Evolutionary conservation across 176 grass and related monocot species (phyloP), one percentile per base, ranked within the genome.

Genomic region (Thinopyrum elongatum): DNA sequence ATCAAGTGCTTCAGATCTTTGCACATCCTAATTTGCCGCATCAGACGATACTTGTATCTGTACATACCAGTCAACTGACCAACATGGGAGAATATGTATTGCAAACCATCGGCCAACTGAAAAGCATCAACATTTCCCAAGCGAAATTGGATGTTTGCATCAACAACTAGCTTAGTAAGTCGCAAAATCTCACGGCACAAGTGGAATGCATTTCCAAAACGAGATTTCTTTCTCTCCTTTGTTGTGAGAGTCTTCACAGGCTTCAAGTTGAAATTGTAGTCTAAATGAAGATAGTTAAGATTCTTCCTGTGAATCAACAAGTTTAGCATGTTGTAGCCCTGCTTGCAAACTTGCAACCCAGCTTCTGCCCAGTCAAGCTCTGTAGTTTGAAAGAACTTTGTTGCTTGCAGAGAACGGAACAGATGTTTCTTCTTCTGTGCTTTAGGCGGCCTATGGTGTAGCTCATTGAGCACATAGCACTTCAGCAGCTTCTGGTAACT

Each of bases 131-230:
- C 97, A 86, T 98, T 98, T 74, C 97, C 97, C 74, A 98, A 86
- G 29, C 97, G 92, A 55, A 98, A 98, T 83, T 98, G 97, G 39
- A 98, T 93, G 77, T 98, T 98, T 49, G 97, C 97, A 94, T 98
- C 97, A 82, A 98, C 92, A 36, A 98, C 97, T 67, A 98, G 74
- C 82, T 98, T 98, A 31, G 97, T 98, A 78, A 98, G 90, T 74
- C 97, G 92, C 55, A 98, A 90, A 79, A 98, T 98, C 82, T 98
- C 97, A 91, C 92, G 92, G 71, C 97, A 98, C 36, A 98, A 70
- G 91, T 98, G 97, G 30, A 98, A 98, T 47, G 97, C 97, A 94
- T 98, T 98, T 88, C 97, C 97, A 91, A 98, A 98, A 57, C 97
- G 94, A 77, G 97, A 98, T 87, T 98, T 98, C 73, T 98, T 98